phyloP scores from a whole-genome alignment of 2,329 filamentous ascomycete species.

The Dothideomycetes sp. region DNA sequence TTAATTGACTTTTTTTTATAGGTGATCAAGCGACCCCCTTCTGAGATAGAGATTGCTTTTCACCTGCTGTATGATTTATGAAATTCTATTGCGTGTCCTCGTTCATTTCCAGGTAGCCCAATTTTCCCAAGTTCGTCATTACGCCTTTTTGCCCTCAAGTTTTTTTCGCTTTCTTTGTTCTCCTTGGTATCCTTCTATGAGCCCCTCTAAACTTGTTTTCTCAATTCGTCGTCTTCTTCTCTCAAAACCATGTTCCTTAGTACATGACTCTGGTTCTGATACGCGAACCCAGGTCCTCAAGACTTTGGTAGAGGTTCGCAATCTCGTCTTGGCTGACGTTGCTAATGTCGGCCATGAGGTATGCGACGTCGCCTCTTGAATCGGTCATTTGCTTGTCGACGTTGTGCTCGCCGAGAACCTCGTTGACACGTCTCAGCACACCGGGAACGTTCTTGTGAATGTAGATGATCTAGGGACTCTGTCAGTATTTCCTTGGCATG shows the following conservation, averaged over 20 bases:
- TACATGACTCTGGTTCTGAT: slow-evolving; percentile 42
- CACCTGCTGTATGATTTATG: no score
- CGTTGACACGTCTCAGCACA: slow-evolving; percentile 90
- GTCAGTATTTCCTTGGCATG: slow-evolving; percentile 1
- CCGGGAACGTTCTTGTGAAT: slow-evolving; percentile 96
- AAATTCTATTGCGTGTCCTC: no score
- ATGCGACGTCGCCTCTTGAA: slow-evolving; percentile 85
- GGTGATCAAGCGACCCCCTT: no score
- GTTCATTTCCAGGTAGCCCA: no score
- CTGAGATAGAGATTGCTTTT: no score
- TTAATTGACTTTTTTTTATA: no score
- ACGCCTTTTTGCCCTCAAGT: no score
- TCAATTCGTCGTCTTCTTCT: background rate
- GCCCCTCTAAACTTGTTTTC: no score
- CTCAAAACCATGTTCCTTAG: no score
- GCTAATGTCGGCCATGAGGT: slow-evolving; percentile 96
- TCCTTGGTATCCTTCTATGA: no score
- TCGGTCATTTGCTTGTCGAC: slow-evolving; percentile 99
- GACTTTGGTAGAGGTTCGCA: slow-evolving; percentile 71
- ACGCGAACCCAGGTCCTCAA: slow-evolving; percentile 57
- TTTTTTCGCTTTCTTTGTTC: no score
- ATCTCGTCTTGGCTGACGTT: slow-evolving; percentile 72
- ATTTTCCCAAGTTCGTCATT: no score
- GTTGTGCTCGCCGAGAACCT: slow-evolving; percentile 89
- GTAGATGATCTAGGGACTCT: slow-evolving; percentile 58